Evolutionary conservation across 2,329 filamentous ascomycete genomes (phyloP).

Genomic region (Basipetospora sp.): DNA sequence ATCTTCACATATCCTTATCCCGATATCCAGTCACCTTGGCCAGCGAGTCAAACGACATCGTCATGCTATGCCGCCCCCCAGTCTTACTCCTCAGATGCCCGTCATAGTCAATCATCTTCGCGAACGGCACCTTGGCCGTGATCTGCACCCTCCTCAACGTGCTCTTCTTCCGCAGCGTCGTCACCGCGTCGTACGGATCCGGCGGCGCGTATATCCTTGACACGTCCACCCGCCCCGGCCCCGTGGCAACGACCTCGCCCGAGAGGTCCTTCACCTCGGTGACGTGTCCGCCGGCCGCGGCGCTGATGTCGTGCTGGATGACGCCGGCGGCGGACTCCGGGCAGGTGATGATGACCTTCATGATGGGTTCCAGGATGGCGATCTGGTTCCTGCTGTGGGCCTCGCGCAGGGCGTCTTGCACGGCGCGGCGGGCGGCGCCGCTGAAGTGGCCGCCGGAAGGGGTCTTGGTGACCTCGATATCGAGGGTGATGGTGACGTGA

Average conservation of each 20-base stretch:
- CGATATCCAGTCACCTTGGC: slow-evolving; percentile 39
- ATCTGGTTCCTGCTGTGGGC: slow-evolving; percentile 41
- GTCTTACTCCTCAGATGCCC: slow-evolving; percentile 80
- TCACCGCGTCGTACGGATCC: slow-evolving; percentile 58
- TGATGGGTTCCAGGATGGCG: slow-evolving; percentile 78
- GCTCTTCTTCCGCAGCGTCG: slow-evolving; percentile 39
- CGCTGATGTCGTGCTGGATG: slow-evolving; percentile 69
- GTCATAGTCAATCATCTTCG: slow-evolving; percentile 93
- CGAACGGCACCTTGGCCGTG: slow-evolving; percentile 74
- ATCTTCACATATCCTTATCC: slow-evolving; percentile 30
- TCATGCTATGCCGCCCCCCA: slow-evolving; percentile 54
- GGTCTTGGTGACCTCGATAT: slow-evolving; percentile 38
- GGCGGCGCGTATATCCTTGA: slow-evolving; percentile 71
- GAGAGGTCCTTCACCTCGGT: slow-evolving; percentile 51
- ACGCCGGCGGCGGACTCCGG: slow-evolving; percentile 68
- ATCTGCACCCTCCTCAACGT: slow-evolving; percentile 46
- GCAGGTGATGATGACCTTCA: slow-evolving; percentile 75
- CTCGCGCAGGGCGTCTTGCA: slow-evolving; percentile 52
- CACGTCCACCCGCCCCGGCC: slow-evolving; percentile 42
- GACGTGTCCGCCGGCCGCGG: slow-evolving; percentile 57
- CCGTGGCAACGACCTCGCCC: slow-evolving; percentile 1
- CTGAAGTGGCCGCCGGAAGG: slow-evolving; percentile 56
- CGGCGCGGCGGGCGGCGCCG: slow-evolving; percentile 45
- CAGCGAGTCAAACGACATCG: slow-evolving; percentile 44
- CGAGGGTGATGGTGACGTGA: slow-evolving; percentile 52